phyloP scores from a whole-genome alignment of 2,329 filamentous ascomycete species.

The Beauveria pseudobassiana region DNA sequence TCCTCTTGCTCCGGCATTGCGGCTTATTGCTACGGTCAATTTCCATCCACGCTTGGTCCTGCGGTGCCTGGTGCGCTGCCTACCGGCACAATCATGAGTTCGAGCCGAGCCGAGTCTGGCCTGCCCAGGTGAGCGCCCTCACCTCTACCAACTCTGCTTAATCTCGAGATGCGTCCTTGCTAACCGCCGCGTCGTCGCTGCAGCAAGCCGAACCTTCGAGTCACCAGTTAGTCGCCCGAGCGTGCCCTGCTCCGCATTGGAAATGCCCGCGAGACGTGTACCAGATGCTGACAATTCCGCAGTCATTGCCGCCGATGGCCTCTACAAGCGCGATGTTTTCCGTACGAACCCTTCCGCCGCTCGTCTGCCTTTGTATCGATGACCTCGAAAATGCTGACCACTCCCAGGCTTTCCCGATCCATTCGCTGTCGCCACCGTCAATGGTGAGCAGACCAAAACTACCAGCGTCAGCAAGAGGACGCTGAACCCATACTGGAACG shows the following conservation, averaged over 20 bases:
- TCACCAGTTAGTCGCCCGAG: conserved; percentile 65
- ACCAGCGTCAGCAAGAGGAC: conserved; percentile 96
- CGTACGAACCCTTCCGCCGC: conserved; percentile 49
- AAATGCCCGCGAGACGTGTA: background rate
- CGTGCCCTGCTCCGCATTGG: background rate
- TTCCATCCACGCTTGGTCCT: background rate
- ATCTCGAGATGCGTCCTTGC: conserved; percentile 15
- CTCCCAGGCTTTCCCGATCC: conserved; percentile 85
- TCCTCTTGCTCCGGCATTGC: background rate
- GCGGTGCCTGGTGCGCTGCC: conserved; percentile 10
- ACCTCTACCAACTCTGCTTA: conserved; percentile 8
- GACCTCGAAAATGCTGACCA: conserved; percentile 21
- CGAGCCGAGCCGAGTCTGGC: conserved; percentile 29
- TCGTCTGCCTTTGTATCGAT: conserved; percentile 20
- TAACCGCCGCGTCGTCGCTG: conserved; percentile 20
- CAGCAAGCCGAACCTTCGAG: conserved; percentile 79
- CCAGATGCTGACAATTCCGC: conserved; percentile 31
- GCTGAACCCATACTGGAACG: conserved; percentile 99
- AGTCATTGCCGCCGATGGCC: conserved; percentile 98
- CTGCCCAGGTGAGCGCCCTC: conserved; percentile 25
- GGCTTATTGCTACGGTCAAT: conserved; percentile 1
- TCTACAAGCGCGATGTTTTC: conserved; percentile 99
- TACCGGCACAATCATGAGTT: conserved; percentile 16
- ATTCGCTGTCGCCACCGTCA: conserved; percentile 93
- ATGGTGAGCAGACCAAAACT: conserved; percentile 97